Conservation (phyloP, 2,329 filamentous ascomycete species). For the Pseudogymnoascus sp. region DNA sequence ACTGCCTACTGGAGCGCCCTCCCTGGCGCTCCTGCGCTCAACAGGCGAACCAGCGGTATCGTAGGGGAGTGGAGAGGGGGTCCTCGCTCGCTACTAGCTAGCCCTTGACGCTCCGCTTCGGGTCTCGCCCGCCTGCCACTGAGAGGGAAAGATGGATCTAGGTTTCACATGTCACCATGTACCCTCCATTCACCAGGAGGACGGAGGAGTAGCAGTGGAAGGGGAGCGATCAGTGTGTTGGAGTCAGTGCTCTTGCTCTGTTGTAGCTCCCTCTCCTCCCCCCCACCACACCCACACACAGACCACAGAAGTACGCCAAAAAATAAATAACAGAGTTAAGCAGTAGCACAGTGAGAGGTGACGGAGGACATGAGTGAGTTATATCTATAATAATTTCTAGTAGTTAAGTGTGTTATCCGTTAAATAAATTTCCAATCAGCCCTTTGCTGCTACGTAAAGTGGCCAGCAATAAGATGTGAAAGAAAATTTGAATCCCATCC, state of each 20-base stretch:
- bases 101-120: constrained; percentile 1
- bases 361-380: neutral
- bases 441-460: neutral
- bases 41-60: neutral
- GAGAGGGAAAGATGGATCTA: neutral
- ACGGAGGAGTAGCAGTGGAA: no score
- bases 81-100: neutral
- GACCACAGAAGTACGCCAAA: neutral
- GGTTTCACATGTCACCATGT: constrained; percentile 2
- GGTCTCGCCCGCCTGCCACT: constrained; percentile 1
- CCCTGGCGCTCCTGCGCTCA: neutral
- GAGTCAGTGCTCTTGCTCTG: neutral
- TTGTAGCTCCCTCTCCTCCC: neutral
- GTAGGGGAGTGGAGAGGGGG: neutral
- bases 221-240: neutral
- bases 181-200: neutral
- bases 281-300: neutral
- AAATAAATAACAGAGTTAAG: no score
- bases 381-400: constrained; percentile 9
- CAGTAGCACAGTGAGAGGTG: neutral
- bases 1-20: neutral
- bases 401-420: neutral
- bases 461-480: neutral
- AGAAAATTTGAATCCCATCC: neutral
- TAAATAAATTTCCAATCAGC: neutral